Percentiles rank a stretch among this genome's conserved stretches.
These are phyloP conservation scores for Psilocybe cyanescens DNA, from an alignment of 768 basidiomycete species.

Conservation along the genomic window DNA sequence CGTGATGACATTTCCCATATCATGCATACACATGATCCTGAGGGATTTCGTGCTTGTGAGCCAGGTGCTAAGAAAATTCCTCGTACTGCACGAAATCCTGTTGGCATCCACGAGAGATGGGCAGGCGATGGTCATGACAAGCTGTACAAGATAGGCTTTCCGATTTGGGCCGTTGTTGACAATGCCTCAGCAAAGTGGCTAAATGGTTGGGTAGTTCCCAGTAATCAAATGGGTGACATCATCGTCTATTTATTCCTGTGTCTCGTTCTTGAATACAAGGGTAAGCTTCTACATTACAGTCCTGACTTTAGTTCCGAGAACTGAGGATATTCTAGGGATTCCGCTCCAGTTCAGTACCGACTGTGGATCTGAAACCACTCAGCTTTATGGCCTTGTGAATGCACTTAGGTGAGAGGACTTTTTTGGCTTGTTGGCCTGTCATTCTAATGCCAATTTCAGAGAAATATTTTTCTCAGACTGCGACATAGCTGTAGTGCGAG, in stretches of 20 bases:
- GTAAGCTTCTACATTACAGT: background rate
- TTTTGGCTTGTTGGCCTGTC: conserved; percentile 1
- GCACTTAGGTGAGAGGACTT: conserved; percentile 28
- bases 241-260: conserved; percentile 36
- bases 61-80: conserved; percentile 32
- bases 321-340: conserved; percentile 26
- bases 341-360: conserved; percentile 38
- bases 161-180: conserved; percentile 39
- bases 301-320: too few species aligned
- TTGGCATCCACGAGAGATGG: conserved; percentile 42
- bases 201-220: conserved; percentile 39
- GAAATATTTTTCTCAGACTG: conserved; percentile 18
- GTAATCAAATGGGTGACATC: conserved; percentile 31
- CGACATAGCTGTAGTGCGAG: conserved; percentile 18
- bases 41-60: conserved; percentile 30
- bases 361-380: conserved; percentile 39
- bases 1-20: conserved; percentile 18
- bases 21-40: conserved; percentile 33
- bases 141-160: conserved; percentile 41
- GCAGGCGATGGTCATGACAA: conserved; percentile 44
- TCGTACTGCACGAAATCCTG: conserved; percentile 24
- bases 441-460: conserved; percentile 28
- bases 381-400: conserved; percentile 32
- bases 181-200: conserved; percentile 33
- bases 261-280: conserved; percentile 25